Percentiles rank a stretch among this genome's conserved stretches.
Conservation (phyloP, 225 moss, liverwort and hornwort species). For the Anthoceros angustus region DNA sequence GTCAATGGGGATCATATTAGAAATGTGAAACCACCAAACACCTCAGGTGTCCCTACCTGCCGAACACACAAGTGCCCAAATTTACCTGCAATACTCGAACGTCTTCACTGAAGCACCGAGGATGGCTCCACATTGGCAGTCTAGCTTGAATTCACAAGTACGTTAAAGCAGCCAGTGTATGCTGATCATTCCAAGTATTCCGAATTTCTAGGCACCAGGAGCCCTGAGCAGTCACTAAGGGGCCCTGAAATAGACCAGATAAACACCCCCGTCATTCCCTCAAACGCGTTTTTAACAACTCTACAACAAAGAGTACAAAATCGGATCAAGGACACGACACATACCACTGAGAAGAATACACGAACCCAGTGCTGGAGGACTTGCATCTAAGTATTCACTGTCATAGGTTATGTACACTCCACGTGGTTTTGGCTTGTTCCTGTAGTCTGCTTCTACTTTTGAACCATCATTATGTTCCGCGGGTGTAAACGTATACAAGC, state of each 20-base stretch:
- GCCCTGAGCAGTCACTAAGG: neutral
- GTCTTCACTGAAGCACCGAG: too few species aligned
- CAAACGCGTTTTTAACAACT: neutral
- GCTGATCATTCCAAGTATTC: neutral
- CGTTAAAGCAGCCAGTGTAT: too few species aligned
- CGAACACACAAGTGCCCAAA: too few species aligned
- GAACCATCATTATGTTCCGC: neutral
- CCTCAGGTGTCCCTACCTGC: too few species aligned
- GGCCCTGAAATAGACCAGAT: neutral
- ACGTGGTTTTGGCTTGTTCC: neutral
- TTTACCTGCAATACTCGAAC: too few species aligned
- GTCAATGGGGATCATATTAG: too few species aligned
- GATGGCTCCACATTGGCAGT: too few species aligned
- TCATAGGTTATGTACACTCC: neutral
- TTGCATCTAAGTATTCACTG: neutral
- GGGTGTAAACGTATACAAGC: neutral
- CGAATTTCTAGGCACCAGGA: neutral
- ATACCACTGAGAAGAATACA: neutral
- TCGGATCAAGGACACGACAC: neutral
- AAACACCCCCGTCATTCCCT: too few species aligned
- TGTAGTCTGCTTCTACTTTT: neutral
- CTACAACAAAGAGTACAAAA: neutral
- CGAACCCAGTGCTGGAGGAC: neutral
- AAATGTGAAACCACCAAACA: too few species aligned
- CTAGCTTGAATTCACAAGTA: too few species aligned